These are phyloP conservation scores for Noccaea bulbosa DNA, from an alignment of 345 rosid species.

Conservation along the genomic window DNA sequence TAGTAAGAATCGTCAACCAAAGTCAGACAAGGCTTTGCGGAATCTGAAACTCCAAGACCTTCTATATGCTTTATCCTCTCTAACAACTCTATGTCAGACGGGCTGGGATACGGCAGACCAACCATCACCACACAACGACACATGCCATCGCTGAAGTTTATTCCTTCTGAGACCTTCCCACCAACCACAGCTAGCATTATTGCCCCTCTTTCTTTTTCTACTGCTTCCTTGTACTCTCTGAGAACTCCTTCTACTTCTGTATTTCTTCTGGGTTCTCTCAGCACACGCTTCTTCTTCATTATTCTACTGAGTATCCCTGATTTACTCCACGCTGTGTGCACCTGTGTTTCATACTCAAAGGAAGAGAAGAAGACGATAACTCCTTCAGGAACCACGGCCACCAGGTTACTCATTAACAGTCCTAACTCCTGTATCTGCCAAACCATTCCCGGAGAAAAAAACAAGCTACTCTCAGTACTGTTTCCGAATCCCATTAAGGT, in stretches of 20 bases:
- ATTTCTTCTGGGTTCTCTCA: constrained; percentile 85
- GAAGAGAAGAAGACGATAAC: constrained; percentile 93
- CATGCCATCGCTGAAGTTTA: constrained; percentile 96
- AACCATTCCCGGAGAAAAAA: constrained; percentile 15
- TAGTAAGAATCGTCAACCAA: constrained; percentile 52
- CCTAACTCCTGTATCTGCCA: constrained; percentile 87
- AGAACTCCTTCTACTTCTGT: constrained; percentile 73
- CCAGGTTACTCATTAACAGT: constrained; percentile 81
- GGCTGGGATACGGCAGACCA: constrained; percentile 93
- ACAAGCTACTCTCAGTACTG: constrained; percentile 26
- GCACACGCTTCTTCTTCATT: constrained; percentile 68
- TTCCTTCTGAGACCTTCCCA: constrained; percentile 98
- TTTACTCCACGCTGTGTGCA: constrained; percentile 74
- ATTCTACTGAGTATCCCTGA: constrained; percentile 82
- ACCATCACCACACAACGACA: constrained; percentile 96
- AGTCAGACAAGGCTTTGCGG: constrained; percentile 37
- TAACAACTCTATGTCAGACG: constrained; percentile 75
- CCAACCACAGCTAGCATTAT: constrained; percentile 88
- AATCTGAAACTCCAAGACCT: constrained; percentile 60
- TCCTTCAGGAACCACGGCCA: constrained; percentile 81
- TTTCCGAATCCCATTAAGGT: constrained; percentile 3
- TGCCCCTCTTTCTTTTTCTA: constrained; percentile 70
- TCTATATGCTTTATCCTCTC: constrained; percentile 91
- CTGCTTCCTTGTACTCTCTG: constrained; percentile 76
- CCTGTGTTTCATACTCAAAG: constrained; percentile 80